Evolutionary conservation across 2,329 filamentous ascomycete species (phyloP).

Genomic region (Sporothrix sp.): DNA sequence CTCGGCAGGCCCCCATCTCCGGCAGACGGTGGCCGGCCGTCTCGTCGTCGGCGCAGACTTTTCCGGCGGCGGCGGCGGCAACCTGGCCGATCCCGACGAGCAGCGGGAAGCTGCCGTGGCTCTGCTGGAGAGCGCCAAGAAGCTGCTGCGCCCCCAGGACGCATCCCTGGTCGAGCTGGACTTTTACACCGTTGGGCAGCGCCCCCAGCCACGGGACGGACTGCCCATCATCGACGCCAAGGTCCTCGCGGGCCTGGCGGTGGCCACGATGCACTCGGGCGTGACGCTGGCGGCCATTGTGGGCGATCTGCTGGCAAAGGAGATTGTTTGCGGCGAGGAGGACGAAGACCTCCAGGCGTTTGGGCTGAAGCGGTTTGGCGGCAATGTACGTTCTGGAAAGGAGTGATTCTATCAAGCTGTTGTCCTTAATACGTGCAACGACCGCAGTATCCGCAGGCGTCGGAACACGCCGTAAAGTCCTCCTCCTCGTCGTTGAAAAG

Average conservation of each 20-base stretch:
- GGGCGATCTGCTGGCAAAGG: constrained; percentile 16
- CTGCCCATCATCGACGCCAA: constrained; percentile 22
- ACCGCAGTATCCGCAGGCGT: constrained; percentile 21
- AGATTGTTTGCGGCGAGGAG: constrained; percentile 1
- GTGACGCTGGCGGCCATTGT: constrained; percentile 22
- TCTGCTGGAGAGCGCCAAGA: constrained; percentile 19
- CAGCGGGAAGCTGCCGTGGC: constrained; percentile 14
- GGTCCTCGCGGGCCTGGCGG: constrained; percentile 21
- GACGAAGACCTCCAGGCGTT: constrained; percentile 2
- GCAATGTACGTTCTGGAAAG: no score
- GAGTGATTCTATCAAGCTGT: no score
- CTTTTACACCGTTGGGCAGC: constrained; percentile 22
- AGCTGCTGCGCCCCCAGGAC: constrained; percentile 13
- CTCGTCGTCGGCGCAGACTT: constrained; percentile 21
- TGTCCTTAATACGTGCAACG: constrained; percentile 16
- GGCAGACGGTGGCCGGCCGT: constrained; percentile 24
- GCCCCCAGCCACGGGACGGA: constrained; percentile 23
- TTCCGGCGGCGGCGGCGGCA: constrained; percentile 14
- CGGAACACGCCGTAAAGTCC: constrained; percentile 21
- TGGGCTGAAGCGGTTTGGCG: background rate
- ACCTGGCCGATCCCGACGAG: constrained; percentile 12
- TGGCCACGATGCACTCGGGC: constrained; percentile 27
- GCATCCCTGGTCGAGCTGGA: constrained; percentile 20
- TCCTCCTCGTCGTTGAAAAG: constrained; percentile 1
- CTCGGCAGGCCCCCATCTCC: constrained; percentile 21